These are phyloP conservation scores for Pichia sp. DNA, from an alignment of 1,139 yeast species.

Conservation along the genomic window DNA sequence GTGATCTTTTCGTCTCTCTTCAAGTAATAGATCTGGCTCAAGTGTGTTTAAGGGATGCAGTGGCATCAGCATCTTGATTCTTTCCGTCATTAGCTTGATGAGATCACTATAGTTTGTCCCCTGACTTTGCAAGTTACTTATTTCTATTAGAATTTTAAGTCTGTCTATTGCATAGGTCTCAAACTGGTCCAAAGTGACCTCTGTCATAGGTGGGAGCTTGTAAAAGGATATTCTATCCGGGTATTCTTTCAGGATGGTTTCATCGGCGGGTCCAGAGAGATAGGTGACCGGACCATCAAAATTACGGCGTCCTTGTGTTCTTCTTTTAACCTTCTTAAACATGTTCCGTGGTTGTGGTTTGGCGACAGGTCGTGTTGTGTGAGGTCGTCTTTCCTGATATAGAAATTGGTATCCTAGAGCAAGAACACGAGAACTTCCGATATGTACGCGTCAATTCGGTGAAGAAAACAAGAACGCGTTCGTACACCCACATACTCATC, in stretches of 20 bases:
- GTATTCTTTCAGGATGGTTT: slow-evolving; percentile 27
- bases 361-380: neutral
- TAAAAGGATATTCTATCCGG: slow-evolving; percentile 63
- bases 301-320: slow-evolving; percentile 71
- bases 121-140: slow-evolving; percentile 70
- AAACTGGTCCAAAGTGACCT: slow-evolving; percentile 85
- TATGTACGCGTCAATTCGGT: neutral
- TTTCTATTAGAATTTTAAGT: slow-evolving; percentile 73
- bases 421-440: neutral
- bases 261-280: slow-evolving; percentile 12
- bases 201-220: slow-evolving; percentile 69
- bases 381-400: neutral
- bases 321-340: slow-evolving; percentile 74
- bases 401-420: neutral
- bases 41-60: slow-evolving; percentile 36
- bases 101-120: slow-evolving; percentile 62
- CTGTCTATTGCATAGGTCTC: slow-evolving; percentile 96
- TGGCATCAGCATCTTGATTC: slow-evolving; percentile 63
- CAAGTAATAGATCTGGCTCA: slow-evolving; percentile 28
- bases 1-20: slow-evolving; percentile 80
- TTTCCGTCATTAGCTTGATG: slow-evolving; percentile 60
- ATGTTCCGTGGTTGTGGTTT: slow-evolving; percentile 31
- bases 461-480: neutral
- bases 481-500: neutral
- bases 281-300: slow-evolving; percentile 39